A percentile compares a stretch with the other conserved stretches of the same genome.
Conservation (phyloP, 805 yeast genomes). For the Scheffersomyces lignosus region DNA sequence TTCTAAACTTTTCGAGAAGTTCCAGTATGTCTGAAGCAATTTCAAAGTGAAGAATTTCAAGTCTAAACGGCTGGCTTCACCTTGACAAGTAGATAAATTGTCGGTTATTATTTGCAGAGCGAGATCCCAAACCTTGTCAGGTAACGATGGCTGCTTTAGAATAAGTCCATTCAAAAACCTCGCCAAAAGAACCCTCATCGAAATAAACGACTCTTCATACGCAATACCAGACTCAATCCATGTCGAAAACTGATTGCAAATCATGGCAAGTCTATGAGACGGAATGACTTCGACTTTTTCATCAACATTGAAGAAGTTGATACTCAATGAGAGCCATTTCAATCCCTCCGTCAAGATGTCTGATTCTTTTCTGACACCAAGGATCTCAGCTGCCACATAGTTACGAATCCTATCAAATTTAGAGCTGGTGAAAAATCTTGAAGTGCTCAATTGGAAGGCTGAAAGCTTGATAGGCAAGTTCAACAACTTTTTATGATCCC, state of each 20-base stretch:
- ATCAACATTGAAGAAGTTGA: constrained; percentile 34
- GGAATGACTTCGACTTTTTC: constrained; percentile 49
- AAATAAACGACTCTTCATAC: constrained; percentile 54
- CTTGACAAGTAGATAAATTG: constrained; percentile 41
- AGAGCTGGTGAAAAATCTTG: constrained; percentile 35
- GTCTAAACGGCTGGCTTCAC: constrained; percentile 40
- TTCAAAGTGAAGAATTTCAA: constrained; percentile 49
- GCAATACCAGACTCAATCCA: constrained; percentile 67
- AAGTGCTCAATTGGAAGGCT: constrained; percentile 29
- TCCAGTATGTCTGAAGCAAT: no score
- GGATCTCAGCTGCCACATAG: constrained; percentile 60
- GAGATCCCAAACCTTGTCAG: constrained; percentile 38
- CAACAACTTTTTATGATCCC: constrained; percentile 31
- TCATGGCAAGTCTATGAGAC: constrained; percentile 63
- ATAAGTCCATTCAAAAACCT: constrained; percentile 39
- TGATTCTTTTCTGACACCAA: constrained; percentile 47
- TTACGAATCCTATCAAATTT: constrained; percentile 56
- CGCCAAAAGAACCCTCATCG: constrained; percentile 52
- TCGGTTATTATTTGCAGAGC: constrained; percentile 42
- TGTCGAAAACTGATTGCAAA: constrained; percentile 48
- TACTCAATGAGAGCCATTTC: constrained; percentile 48
- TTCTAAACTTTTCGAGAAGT: no score
- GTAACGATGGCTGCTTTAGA: constrained; percentile 10
- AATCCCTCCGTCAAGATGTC: constrained; percentile 47
- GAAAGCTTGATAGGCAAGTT: constrained; percentile 33